phyloP scores from a whole-genome alignment of 176 grass and related monocot species.

The Guadua angustifolia region DNA sequence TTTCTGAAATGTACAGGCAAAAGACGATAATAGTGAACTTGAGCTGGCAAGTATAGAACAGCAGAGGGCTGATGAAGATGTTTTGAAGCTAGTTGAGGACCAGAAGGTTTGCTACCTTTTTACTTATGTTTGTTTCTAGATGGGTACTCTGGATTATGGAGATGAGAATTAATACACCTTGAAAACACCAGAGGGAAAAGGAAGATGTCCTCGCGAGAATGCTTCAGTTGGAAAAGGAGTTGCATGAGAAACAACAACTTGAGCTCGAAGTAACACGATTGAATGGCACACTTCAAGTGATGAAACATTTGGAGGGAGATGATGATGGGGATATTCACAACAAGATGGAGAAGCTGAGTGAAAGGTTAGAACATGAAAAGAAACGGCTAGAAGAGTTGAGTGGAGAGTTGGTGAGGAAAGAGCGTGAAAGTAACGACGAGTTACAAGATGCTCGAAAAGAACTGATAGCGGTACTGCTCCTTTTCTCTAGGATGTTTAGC shows the following conservation, averaged over 20 bases:
- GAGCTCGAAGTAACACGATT: conserved; percentile 82
- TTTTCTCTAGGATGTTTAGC: conserved; percentile 17
- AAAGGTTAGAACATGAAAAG: conserved; percentile 71
- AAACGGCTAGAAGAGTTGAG: conserved; percentile 63
- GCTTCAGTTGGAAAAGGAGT: conserved; percentile 77
- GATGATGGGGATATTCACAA: conserved; percentile 81
- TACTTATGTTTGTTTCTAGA: conserved; percentile 20
- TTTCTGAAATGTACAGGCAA: conserved; percentile 36
- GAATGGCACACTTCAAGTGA: conserved; percentile 86
- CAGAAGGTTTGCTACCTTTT: conserved; percentile 67
- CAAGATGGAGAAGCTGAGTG: conserved; percentile 78
- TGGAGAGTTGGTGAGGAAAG: conserved; percentile 70
- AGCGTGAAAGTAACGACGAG: conserved; percentile 87
- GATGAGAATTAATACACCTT: conserved; percentile 42
- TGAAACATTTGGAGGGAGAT: conserved; percentile 87
- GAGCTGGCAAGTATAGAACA: conserved; percentile 78
- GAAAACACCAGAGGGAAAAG: conserved; percentile 78
- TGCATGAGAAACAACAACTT: conserved; percentile 85
- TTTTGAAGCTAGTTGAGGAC: conserved; percentile 71
- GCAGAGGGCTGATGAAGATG: conserved; percentile 77
- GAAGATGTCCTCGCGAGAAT: conserved; percentile 79
- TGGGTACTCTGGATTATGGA: conserved; percentile 5
- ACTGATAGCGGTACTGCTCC: conserved; percentile 62
- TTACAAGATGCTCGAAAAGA: conserved; percentile 77
- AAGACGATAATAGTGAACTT: conserved; percentile 66